These are phyloP conservation scores for Stephanodiscus triporus DNA, from an alignment of 108 stramenopile genomes.

Conservation along the genomic window DNA sequence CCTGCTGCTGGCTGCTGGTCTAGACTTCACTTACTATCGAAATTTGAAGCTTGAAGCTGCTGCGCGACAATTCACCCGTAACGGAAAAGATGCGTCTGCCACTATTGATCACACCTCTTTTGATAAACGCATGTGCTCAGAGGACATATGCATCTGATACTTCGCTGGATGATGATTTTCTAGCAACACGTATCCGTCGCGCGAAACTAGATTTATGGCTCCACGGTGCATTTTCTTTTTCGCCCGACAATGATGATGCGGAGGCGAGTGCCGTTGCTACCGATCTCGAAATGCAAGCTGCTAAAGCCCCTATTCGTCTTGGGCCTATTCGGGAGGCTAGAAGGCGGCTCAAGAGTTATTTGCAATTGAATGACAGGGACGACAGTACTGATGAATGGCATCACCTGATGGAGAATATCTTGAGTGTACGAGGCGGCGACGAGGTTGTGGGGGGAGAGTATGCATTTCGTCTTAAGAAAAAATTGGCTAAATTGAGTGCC, in stretches of 20 bases:
- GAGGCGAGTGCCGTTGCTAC: constrained; percentile 2
- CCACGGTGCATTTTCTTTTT: constrained; percentile 43
- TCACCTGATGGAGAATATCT: background rate
- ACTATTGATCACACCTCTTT: background rate
- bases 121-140: background rate
- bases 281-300: constrained; percentile 16
- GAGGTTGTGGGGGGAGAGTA: constrained; percentile 9
- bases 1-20: too few species aligned
- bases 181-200: constrained; percentile 12
- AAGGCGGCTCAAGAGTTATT: constrained; percentile 3
- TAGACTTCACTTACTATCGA: too few species aligned
- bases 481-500: constrained; percentile 41
- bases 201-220: constrained; percentile 59
- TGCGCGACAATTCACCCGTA: background rate
- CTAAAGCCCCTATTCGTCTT: constrained; percentile 28
- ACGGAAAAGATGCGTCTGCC: background rate
- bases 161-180: background rate
- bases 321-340: constrained; percentile 48
- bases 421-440: constrained; percentile 30
- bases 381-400: constrained; percentile 3
- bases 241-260: background rate
- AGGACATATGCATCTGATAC: background rate
- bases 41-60: too few species aligned
- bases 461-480: constrained; percentile 15
- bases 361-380: constrained; percentile 5